Evolutionary conservation across 2,329 filamentous ascomycete genomes (phyloP), one percentile per base, ranked within the genome.

Genomic region (Talaromyces sp.): DNA sequence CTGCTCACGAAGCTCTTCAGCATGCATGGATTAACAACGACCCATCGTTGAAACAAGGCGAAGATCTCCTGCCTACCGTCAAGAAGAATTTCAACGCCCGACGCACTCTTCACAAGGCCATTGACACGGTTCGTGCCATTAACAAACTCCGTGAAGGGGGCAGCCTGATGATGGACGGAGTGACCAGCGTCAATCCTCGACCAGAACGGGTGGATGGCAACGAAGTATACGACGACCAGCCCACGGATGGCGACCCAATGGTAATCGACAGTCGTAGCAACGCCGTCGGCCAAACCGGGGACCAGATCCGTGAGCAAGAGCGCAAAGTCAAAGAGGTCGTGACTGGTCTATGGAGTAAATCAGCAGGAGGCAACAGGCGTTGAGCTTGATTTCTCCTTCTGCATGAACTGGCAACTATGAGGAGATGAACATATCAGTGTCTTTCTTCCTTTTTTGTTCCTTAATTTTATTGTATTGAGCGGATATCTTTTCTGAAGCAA

Each of bases 1-100:
- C 93, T 1, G 90, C 93, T 9, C 92, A 98, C 76, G 90, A 87
- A 74, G 86, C 86, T 2, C 79, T 88, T 3, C 82, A 83, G 53
- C 86, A 88, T 67, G 78, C 82, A n/a, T 88, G 85, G 85, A 84
- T 88, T 68, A 84, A 82, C 59, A 82, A 83, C 32, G 80, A 83
- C 1, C 78, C 81, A 61, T 72, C 75, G 5, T 33, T 53, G 22
- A 59, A 58, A 56, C 57, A 62, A 17, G 76, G 75, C 27, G 79
- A 82, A 66, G 86, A 88, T 73, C 75, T 88, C 32, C 73, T 88
- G 55, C 86, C 86, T 2, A 86, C 82, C 0, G 84, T 88, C 64
- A 88, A 88, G 80, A 88, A 88, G 80, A 88, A 88, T 71, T 88
- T 88, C 79, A 88, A 88, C 65, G 86, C 86, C 1, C 76, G 86